Evolutionary conservation across 2,329 filamentous ascomycete species (phyloP), one percentile per base, ranked within the genome.

Genomic region (Alternaria metachromatica): DNA sequence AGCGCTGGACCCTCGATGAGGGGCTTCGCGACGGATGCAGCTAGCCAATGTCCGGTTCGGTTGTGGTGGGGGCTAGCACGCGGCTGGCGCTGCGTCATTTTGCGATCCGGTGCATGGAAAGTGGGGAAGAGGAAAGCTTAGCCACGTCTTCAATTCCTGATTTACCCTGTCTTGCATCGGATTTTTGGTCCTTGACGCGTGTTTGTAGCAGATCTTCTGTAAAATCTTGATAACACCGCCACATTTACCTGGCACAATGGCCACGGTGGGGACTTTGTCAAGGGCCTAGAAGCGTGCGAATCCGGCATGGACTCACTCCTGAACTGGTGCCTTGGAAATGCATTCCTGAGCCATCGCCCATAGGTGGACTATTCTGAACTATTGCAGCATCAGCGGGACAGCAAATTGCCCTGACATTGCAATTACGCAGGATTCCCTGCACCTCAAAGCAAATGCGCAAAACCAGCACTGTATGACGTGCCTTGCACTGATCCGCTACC

Each of bases 1-100:
- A 54, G 28, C n/a, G 26, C 43, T 48, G 54, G 43, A 56, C 64
- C 62, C 46, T 62, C 60, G 15, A 10, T 15, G 60, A 45, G 20
- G 53, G 46, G 37, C 43, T 13, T 37, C 26, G 51, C 41, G 41
- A 63, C 55, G 41, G 48, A 62, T 57, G 58, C 45, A 64, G 68
- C 61, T 66, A 65, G 55, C 10, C 9, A 20, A 20, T 51, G 44
- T 53, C 67, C 45, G 9, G 56, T 64, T 48, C 57, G 63, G 56
- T 49, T 20, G 49, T 65, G 58, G 64, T 59, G 67, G 66, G 53
- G 62, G 25, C 33, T 55, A 65, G 69, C 68, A 69, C 64, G 64
- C 61, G 64, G 63, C 60, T 48, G 46, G 53, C 51, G 58, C 63
- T 74, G 72, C 75, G 73, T 77, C 75, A 77, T 75, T 68, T 28